Percentiles rank a stretch among this genome's conserved stretches.
Evolutionary conservation across 2,329 filamentous ascomycete genomes (phyloP).

Genomic region (Aspergillus ustus): DNA sequence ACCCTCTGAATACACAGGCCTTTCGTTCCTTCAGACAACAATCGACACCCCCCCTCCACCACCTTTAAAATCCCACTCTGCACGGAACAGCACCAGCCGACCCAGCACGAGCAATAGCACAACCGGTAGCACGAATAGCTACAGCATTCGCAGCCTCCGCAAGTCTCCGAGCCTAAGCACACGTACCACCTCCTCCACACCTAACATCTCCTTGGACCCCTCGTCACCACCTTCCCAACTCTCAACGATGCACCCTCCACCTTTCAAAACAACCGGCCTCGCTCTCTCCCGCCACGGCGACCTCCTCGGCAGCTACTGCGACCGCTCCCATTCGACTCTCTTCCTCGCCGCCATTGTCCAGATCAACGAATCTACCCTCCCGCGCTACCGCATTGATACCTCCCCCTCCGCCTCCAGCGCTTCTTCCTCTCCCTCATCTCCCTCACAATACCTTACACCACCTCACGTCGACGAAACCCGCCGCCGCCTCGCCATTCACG

Average conservation of each 20-base stretch:
- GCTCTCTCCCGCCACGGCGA: conserved; percentile 40
- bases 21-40: conserved; percentile 44
- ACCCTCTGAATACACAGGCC: conserved; percentile 45
- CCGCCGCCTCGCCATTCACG: conserved; percentile 35
- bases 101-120: neutral
- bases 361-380: conserved; percentile 34
- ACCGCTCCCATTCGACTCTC: conserved; percentile 35
- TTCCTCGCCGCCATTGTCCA: conserved; percentile 45
- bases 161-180: neutral
- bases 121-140: conserved; percentile 3
- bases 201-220: conserved; percentile 9
- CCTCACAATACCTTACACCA: neutral
- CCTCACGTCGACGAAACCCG: conserved; percentile 27
- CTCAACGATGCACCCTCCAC: conserved; percentile 4
- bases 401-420: neutral
- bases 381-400: conserved; percentile 26
- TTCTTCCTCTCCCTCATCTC: neutral
- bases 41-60: conserved; percentile 41
- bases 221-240: neutral
- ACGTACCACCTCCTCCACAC: neutral
- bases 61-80: conserved; percentile 36
- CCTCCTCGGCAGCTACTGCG: conserved; percentile 42
- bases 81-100: conserved; percentile 26
- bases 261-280: conserved; percentile 35
- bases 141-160: neutral